Conservation (phyloP, 164 flowering plant genomes). For the Chloranthus sessilifolius region DNA sequence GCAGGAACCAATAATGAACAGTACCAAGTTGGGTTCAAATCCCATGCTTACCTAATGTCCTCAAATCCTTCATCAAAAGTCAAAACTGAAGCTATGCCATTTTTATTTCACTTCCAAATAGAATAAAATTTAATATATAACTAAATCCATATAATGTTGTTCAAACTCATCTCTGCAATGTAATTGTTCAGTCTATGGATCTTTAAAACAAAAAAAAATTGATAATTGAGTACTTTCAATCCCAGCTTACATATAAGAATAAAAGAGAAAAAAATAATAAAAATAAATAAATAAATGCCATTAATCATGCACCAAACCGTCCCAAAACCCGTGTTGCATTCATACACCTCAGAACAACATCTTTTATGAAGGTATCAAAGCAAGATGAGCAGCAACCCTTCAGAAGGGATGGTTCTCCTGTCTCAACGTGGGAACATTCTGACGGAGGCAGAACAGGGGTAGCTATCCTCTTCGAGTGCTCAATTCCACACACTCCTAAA, state of each 20-base stretch:
- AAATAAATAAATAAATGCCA: not conserved
- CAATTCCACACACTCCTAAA: constrained; percentile 57
- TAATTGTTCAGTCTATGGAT: not conserved
- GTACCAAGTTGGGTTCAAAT: too few relatives aligned
- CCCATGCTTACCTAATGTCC: too few relatives aligned
- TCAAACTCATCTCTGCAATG: not conserved
- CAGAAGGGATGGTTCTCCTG: constrained; percentile 21
- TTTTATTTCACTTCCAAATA: too few relatives aligned
- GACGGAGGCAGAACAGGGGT: constrained; percentile 32
- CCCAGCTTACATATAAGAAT: not conserved
- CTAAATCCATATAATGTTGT: not conserved
- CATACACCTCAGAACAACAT: constrained; percentile 35
- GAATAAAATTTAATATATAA: too few relatives aligned
- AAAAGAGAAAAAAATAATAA: too few relatives aligned
- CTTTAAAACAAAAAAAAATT: not conserved
- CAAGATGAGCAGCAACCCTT: constrained; percentile 44
- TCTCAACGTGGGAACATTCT: constrained; percentile 36
- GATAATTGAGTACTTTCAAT: too few relatives aligned
- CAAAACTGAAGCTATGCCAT: too few relatives aligned
- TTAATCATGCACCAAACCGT: not conserved
- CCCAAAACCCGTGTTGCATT: constrained; percentile 17
- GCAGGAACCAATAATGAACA: too few relatives aligned
- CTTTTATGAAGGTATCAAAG: constrained; percentile 34
- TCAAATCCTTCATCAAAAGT: too few relatives aligned
- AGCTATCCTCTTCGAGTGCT: constrained; percentile 28